A percentile compares a stretch with the other conserved stretches of the same genome.
Conservation (phyloP, 1,284 basidiomycete genomes). For the Taiwanofungus camphoratus region DNA sequence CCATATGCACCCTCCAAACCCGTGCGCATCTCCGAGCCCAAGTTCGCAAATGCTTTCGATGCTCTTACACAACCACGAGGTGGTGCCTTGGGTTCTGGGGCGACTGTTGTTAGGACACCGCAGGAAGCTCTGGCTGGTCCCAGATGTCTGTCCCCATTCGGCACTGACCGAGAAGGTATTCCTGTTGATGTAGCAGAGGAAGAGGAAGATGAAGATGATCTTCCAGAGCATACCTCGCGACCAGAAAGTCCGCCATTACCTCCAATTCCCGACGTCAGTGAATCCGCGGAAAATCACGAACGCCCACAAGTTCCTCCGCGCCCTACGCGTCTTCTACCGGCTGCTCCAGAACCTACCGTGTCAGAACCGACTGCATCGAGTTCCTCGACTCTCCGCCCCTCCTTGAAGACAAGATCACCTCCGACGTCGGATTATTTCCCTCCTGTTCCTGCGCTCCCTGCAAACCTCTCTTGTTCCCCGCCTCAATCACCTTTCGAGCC, state of each 20-base stretch:
- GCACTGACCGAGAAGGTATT: slow-evolving; percentile 21
- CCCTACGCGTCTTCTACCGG: slow-evolving; percentile 33
- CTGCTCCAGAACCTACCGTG: slow-evolving; percentile 23
- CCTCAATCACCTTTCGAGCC: slow-evolving; percentile 53
- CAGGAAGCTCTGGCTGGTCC: slow-evolving; percentile 54
- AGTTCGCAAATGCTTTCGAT: slow-evolving; percentile 45
- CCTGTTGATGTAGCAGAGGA: slow-evolving; percentile 21
- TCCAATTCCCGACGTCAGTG: slow-evolving; percentile 36
- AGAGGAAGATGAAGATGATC: slow-evolving; percentile 19
- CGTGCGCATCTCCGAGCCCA: slow-evolving; percentile 57
- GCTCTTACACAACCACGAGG: slow-evolving; percentile 34
- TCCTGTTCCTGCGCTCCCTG: slow-evolving; percentile 32
- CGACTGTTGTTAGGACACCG: slow-evolving; percentile 67
- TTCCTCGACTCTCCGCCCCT: slow-evolving; percentile 32
- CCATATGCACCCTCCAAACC: slow-evolving; percentile 37
- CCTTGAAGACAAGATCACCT: slow-evolving; percentile 34
- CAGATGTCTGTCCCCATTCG: slow-evolving; percentile 14
- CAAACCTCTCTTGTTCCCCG: slow-evolving; percentile 27
- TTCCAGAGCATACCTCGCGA: slow-evolving; percentile 21
- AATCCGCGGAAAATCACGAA: slow-evolving; percentile 8
- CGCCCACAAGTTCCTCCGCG: slow-evolving; percentile 27
- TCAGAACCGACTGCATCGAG: slow-evolving; percentile 15
- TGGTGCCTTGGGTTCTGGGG: slow-evolving; percentile 57
- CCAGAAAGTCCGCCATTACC: slow-evolving; percentile 51
- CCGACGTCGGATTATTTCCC: slow-evolving; percentile 35